Evolutionary conservation across 441 rosid genomes (phyloP).

Genomic region (Lagerstroemia fauriei): DNA sequence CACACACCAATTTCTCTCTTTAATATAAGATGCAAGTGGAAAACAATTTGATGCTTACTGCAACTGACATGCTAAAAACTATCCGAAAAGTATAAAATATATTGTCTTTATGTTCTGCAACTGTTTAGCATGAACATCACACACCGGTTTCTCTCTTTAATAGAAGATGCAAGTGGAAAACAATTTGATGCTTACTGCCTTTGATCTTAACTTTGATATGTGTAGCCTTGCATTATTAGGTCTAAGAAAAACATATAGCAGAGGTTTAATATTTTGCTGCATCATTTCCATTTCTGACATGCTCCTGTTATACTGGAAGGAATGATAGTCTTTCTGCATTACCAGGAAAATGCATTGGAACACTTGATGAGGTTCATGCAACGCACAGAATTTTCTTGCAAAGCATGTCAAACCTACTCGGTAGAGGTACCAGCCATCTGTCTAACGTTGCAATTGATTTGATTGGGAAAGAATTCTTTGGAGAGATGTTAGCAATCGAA

Average conservation of each 20-base stretch:
- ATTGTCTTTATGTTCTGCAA: background rate
- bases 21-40: background rate
- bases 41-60: background rate
- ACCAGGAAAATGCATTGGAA: slow-evolving; percentile 73
- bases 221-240: background rate
- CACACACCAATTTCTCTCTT: background rate
- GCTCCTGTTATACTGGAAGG: background rate
- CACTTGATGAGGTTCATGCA: slow-evolving; percentile 55
- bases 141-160: background rate
- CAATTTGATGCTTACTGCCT: background rate
- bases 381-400: slow-evolving; percentile 63
- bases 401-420: slow-evolving; percentile 51
- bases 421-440: slow-evolving; percentile 40
- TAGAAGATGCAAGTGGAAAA: background rate
- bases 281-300: background rate
- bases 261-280: background rate
- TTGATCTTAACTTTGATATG: background rate
- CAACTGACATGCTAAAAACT: background rate
- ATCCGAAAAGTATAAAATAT: background rate
- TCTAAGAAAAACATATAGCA: background rate
- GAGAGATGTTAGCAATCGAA: slow-evolving; percentile 69
- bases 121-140: background rate
- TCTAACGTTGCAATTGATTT: slow-evolving; percentile 57
- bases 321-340: background rate
- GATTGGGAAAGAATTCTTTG: slow-evolving; percentile 57